A percentile compares a stretch with the other conserved stretches of the same genome.
Conservation (phyloP, 345 rosid species). For the Eucalyptus cloeziana region DNA sequence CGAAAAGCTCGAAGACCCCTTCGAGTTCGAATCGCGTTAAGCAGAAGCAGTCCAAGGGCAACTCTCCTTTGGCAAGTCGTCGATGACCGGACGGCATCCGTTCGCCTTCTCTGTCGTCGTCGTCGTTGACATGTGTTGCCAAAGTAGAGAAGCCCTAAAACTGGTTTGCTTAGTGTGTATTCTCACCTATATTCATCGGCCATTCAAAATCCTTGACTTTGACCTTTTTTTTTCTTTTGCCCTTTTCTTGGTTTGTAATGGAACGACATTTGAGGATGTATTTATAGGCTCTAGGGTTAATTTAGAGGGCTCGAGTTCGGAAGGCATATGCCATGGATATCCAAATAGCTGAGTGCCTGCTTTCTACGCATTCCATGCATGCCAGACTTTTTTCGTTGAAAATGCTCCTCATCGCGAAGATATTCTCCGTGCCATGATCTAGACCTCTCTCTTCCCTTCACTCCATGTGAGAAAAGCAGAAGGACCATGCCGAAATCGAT, state of each 20-base stretch:
- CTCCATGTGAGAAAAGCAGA: not conserved
- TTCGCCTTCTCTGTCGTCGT: not conserved
- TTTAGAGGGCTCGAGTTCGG: not conserved
- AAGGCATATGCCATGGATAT: conserved; percentile 56
- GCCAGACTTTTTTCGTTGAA: not conserved
- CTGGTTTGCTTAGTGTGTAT: conserved; percentile 2
- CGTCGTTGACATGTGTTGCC: conserved; percentile 18
- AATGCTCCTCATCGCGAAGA: not conserved
- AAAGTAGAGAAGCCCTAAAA: conserved; percentile 46
- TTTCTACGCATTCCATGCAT: conserved; percentile 14
- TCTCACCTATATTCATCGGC: not conserved
- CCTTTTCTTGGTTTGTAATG: not conserved
- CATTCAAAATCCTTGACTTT: not conserved
- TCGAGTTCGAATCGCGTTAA: not conserved
- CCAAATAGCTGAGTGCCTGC: conserved; percentile 7
- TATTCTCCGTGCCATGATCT: not conserved
- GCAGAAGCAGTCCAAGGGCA: conserved; percentile 58
- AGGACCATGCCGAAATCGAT: not conserved
- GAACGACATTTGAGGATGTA: not conserved
- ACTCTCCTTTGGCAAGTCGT: conserved; percentile 64
- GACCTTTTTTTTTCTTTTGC: not conserved
- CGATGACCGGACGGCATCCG: not conserved
- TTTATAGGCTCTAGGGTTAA: not conserved
- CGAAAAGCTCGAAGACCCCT: not conserved
- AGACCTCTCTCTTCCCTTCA: not conserved